These are phyloP conservation scores for Monosporascus sp. DNA, from an alignment of 2,329 filamentous ascomycete genomes.

Conservation along the genomic window DNA sequence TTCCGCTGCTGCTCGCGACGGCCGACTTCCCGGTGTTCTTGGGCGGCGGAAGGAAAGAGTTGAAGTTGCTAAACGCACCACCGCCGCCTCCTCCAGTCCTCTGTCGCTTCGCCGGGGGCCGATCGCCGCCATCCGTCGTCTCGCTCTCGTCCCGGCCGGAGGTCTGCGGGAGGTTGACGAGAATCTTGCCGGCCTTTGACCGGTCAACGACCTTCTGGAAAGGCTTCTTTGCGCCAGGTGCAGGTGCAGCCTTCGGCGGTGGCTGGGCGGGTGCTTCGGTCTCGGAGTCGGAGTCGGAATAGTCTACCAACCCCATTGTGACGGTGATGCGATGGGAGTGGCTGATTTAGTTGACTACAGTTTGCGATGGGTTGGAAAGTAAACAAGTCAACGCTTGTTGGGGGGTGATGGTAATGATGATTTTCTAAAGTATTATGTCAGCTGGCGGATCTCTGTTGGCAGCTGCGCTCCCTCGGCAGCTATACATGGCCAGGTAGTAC, in stretches of 20 bases:
- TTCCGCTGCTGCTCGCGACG: conserved; percentile 26
- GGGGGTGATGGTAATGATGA: no score
- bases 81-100: conserved; percentile 43
- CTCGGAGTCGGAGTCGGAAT: conserved; percentile 76
- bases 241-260: conserved; percentile 10
- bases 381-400: no score
- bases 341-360: no score
- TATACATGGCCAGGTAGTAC: no score
- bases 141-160: conserved; percentile 31
- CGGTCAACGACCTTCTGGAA: conserved; percentile 80
- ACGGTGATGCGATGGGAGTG: no score
- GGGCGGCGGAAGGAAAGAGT: conserved; percentile 78
- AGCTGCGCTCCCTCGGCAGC: no score
- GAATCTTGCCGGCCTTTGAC: conserved; percentile 76
- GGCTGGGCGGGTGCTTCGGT: conserved; percentile 49
- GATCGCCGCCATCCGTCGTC: conserved; percentile 33
- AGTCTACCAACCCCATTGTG: conserved; percentile 72
- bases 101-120: conserved; percentile 66
- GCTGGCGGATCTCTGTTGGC: no score
- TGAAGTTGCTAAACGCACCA: conserved; percentile 73
- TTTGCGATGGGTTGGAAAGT: no score
- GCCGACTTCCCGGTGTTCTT: conserved; percentile 51
- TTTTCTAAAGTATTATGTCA: no score
- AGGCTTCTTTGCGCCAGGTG: conserved; percentile 47
- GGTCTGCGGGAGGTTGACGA: conserved; percentile 66